These are phyloP conservation scores for Talaromyces sp. DNA, from an alignment of 2,329 filamentous ascomycete species.

Conservation along the genomic window DNA sequence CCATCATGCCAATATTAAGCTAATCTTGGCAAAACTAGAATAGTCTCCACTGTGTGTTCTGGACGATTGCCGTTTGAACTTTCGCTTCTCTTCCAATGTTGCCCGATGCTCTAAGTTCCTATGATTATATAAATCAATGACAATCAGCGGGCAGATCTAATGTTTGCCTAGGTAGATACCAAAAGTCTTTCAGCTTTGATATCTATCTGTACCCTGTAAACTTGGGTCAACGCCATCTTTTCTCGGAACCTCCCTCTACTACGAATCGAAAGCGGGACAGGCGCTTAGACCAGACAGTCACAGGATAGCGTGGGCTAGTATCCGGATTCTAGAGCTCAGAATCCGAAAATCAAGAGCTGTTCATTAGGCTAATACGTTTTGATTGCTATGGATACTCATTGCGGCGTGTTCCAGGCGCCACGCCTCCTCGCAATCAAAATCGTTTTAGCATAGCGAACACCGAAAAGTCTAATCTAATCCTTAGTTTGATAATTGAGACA, in stretches of 20 bases:
- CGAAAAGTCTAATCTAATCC: background rate
- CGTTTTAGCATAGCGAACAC: background rate
- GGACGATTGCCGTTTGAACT: background rate
- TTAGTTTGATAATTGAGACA: background rate
- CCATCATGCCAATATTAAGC: conserved; percentile 12
- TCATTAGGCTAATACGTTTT: background rate
- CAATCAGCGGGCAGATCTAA: background rate
- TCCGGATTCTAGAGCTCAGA: background rate
- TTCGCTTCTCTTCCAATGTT: background rate
- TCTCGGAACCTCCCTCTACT: background rate
- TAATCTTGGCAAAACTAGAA: background rate
- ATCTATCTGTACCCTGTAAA: background rate
- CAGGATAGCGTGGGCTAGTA: background rate
- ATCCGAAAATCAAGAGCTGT: background rate
- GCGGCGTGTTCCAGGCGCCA: background rate
- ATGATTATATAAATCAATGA: background rate
- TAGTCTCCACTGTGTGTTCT: background rate
- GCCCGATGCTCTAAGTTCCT: background rate
- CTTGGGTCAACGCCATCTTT: background rate
- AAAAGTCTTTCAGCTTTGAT: background rate
- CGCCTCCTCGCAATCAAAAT: background rate
- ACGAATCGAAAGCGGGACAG: background rate
- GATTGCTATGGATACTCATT: background rate
- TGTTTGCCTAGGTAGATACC: no score
- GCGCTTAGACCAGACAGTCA: background rate